Evolutionary conservation across 1,139 yeast species (phyloP), one percentile per base, ranked within the genome.

Genomic region (Suhomyces bokatorum): DNA sequence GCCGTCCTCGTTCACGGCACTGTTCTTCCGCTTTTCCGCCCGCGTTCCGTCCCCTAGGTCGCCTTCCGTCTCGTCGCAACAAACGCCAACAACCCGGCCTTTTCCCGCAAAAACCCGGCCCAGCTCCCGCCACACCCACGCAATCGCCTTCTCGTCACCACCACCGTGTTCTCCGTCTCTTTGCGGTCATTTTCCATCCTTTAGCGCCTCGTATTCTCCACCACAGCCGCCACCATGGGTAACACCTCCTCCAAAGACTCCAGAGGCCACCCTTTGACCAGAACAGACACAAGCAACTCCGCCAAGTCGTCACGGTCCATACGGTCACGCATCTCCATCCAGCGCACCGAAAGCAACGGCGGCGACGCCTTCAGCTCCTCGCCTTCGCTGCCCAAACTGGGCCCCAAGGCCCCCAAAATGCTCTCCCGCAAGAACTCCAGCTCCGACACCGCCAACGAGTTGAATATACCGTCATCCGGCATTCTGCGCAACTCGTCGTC

Each of bases 251-350:
- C 78, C 28, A 74, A 71, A 54, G 53, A 48, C 37, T 32, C 47
- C 29, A 58, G 67, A 16, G 70, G 68, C 15, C 70, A 75, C 16
- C 75, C 81, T 13, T 74, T 80, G 57, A 66, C 76, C 15, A 66
- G 84, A 41, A 70, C 81, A 17, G 83, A 78, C 59, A 78, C 85
- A 2, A 73, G 77, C 43, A 73, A 69, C 47, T 78, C 83, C 4
- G 70, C 75, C 24, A 75, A 70, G 53, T 76, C 81, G 11, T 61
- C 77, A 5, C 65, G 83, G 43, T 79, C 84, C 3, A 62, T 75
- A 16, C 64, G 79, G 44, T 72, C 75, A 40, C 58, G 75, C 36
- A 64, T 72, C 40, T 72, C 78, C 36, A 53, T 70, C 30, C 61
- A 59, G 44, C 66, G 62, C 40, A 66, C 69, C 29, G 71, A 67